These are phyloP conservation scores for Starmerella gropengiesseri DNA, from an alignment of 805 yeast species.

Conservation along the genomic window DNA sequence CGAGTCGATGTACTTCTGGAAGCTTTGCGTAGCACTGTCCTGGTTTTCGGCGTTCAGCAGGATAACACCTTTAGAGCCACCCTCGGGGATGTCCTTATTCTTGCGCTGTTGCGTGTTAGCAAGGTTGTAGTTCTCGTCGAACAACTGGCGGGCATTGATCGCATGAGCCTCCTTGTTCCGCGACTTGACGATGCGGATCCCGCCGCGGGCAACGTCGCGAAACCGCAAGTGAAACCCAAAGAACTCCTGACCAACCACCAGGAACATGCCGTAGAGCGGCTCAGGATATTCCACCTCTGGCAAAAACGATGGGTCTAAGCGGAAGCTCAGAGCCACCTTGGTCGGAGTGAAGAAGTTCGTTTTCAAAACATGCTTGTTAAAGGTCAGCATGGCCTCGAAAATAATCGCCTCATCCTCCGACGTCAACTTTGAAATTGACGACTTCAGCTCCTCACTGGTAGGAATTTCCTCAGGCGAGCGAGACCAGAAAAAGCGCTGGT, in stretches of 20 bases:
- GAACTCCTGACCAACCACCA: constrained; percentile 91
- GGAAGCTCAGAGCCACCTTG: constrained; percentile 87
- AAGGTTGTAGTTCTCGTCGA: constrained; percentile 92
- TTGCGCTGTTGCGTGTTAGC: constrained; percentile 94
- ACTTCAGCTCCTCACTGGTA: constrained; percentile 50
- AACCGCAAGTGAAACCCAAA: constrained; percentile 96
- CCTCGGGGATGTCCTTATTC: constrained; percentile 97
- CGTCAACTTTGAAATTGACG: constrained; percentile 44
- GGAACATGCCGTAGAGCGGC: constrained; percentile 87
- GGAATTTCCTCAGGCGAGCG: constrained; percentile 32
- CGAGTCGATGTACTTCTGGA: constrained; percentile 86
- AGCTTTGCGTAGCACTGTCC: constrained; percentile 69
- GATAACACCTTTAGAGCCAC: constrained; percentile 96
- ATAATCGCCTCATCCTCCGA: constrained; percentile 73
- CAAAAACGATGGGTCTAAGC: constrained; percentile 76
- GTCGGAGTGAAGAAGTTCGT: constrained; percentile 91
- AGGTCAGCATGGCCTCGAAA: constrained; percentile 66
- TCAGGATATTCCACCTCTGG: constrained; percentile 84
- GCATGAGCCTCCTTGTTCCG: constrained; percentile 76
- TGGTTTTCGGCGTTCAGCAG: constrained; percentile 62
- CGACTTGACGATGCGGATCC: constrained; percentile 87
- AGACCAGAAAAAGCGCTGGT: constrained; percentile 26
- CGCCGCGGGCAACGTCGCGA: constrained; percentile 96
- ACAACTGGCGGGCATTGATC: constrained; percentile 73
- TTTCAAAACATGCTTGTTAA: constrained; percentile 79